Base-by-base conservation (phyloP, 2,329 filamentous ascomycete genomes). In the Neurospora crassa region DNA sequence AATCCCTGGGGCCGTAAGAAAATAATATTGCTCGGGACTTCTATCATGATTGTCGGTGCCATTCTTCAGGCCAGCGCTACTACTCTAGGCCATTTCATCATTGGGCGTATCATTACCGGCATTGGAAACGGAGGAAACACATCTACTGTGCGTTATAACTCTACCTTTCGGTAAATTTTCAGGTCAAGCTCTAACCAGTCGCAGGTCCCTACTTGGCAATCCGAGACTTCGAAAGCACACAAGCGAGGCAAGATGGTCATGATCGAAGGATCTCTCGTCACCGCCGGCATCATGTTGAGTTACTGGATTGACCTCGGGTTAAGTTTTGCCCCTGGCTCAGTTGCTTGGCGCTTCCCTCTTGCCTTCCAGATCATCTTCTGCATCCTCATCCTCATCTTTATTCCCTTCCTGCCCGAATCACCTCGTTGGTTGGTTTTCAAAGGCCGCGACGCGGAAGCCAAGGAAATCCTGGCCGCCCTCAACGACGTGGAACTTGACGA, bases 321-420 rank as follows among this genome's bases (percentile, higher is more conserved):
- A 8, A 71, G 59, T 40, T 75, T 75, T n/a, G 68, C 70, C 8
- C 71, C 69, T 12, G 73, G 73, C 16, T 80, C 81, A n/a, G 78
- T 78, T 37, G 86, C 88, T 77, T 89, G 88, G 74, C 85, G 85
- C 34, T 77, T 88, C 68, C 86, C 88, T 8, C 75, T 85, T 1
- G 83, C 82, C 1, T 81, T 85, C 72, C 83, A 85, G 73, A 77
- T 84, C n/a, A 63, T 84, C 34, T 84, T 84, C 73, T 80, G 79
- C 45, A 71, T 79, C 8, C 75, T 87, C 20, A 82, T 83, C 20
- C 81, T 87, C 67, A 71, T 84, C 40, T 79, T 81, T 18, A 86
- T 86, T 3, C 82, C 83, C 73, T 82, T 86, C 72, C 78, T 87
- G 12, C 77, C 81, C 6, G 87, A 89, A 72, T 87, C 85, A 2